Evolutionary conservation across 495 filamentous ascomycete genomes (phyloP), one percentile per base, ranked within the genome.

Genomic region (Podospora anserina): DNA sequence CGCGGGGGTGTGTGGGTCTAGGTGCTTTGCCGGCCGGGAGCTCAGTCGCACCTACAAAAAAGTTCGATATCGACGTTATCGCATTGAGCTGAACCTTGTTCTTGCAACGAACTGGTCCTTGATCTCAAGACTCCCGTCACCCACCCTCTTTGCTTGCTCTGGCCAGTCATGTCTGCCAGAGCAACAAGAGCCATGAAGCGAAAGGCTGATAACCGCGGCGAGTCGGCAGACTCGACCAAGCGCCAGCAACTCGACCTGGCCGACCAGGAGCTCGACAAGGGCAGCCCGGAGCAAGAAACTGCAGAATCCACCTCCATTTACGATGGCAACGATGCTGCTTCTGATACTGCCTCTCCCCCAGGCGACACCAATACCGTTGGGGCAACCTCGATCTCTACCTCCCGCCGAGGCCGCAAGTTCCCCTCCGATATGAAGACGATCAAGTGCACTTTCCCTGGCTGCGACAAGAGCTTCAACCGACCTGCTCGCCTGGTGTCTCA

Each of bases 401-500:
- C 84, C 1, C 85, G 86, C 0, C 81, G 86, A 16, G 79, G 78
- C 34, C 86, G 82, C 66, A 86, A 82, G 69, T 85, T 84, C 72
- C 90, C 90, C 39, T 91, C 89, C 4, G 87, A 92, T 66, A 81
- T 87, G 62, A 95, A 94, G 79, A 92, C 85, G 23, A 87, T 90
- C 71, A 78, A 76, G 55, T 97, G 93, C 78, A 84, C 87, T 3
- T 86, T 86, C 70, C 83, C 88, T 19, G 87, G 84, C 53, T 97
- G 93, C 75, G 75, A 78, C 27, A 94, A 93, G 78, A 86, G 88
- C n/a, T 97, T 93, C 86, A 94, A 95, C 77, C 88, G 93, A 1
- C 92, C 91, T 2, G 88, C 86, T n/a, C 86, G 91, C 44, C 85
- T 97, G 2, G 82, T 88, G n/a, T 86, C 90, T 58, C 93, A 97